phyloP scores from a whole-genome alignment of 2,329 filamentous ascomycete genomes.

The Fusarium oxysporum region DNA sequence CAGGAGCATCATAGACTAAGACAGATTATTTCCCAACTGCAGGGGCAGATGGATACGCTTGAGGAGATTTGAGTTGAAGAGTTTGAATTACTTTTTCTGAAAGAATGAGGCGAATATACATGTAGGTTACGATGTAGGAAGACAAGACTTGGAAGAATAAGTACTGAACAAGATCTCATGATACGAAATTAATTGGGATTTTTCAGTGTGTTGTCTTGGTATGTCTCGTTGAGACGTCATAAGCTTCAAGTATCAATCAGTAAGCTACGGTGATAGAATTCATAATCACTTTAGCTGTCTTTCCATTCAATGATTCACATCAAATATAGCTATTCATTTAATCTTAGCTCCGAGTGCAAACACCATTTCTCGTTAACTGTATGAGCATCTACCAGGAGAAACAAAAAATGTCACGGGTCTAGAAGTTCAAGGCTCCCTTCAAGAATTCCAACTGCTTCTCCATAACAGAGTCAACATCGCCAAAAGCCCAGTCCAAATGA shows the following conservation, averaged over 20 bases:
- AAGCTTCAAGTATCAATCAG: too few species aligned
- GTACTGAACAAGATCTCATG: not conserved
- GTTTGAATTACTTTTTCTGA: not conserved
- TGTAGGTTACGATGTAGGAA: too few species aligned
- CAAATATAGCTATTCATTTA: too few species aligned
- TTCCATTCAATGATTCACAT: too few species aligned
- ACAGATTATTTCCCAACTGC: not conserved
- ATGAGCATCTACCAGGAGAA: too few species aligned
- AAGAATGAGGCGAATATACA: not conserved
- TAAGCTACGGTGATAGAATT: not conserved
- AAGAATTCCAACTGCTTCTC: not conserved
- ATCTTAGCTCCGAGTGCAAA: not conserved
- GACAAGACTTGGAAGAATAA: not conserved
- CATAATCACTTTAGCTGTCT: accelerated
- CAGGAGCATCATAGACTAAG: not conserved
- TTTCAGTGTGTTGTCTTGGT: too few species aligned
- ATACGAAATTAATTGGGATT: too few species aligned
- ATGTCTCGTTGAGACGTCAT: too few species aligned
- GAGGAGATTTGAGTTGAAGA: not conserved
- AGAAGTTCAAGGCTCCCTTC: not conserved
- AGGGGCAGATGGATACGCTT: not conserved
- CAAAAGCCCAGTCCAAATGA: not conserved
- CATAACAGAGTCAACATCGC: not conserved
- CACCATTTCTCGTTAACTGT: not conserved
- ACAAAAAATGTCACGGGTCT: not conserved